Evolutionary conservation across 805 yeast genomes (phyloP).

Genomic region (Vanderwaltozyma tropicalis): DNA sequence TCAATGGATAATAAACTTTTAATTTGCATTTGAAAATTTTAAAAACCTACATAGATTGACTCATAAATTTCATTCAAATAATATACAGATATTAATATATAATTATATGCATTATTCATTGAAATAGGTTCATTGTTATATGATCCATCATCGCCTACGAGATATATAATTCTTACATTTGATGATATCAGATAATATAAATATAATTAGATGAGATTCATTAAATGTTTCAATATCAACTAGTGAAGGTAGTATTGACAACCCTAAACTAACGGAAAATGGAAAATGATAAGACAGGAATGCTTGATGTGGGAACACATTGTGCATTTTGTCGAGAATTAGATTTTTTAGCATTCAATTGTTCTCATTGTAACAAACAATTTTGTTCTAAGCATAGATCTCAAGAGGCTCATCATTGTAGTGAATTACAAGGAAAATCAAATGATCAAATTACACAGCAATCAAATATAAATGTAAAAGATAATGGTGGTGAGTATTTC

Average conservation of each 20-base stretch:
- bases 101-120: too few relatives aligned
- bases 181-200: too few relatives aligned
- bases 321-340: constrained; percentile 24
- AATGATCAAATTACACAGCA: neutral
- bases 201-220: too few relatives aligned
- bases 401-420: constrained; percentile 22
- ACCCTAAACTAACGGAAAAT: neutral
- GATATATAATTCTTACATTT: too few relatives aligned
- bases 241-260: too few relatives aligned
- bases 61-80: too few relatives aligned
- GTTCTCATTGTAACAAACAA: constrained; percentile 20
- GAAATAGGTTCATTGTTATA: too few relatives aligned
- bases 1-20: neutral
- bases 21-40: too few relatives aligned
- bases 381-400: constrained; percentile 24
- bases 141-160: too few relatives aligned
- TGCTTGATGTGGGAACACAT: constrained; percentile 30
- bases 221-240: too few relatives aligned
- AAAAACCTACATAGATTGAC: too few relatives aligned
- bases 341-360: constrained; percentile 28
- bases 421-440: neutral
- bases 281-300: constrained; percentile 9
- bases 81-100: too few relatives aligned
- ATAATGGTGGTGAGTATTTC: constrained; percentile 16
- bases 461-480: neutral